Conservation (phyloP, 768 basidiomycete genomes). For the Collybiopsis confluens region DNA sequence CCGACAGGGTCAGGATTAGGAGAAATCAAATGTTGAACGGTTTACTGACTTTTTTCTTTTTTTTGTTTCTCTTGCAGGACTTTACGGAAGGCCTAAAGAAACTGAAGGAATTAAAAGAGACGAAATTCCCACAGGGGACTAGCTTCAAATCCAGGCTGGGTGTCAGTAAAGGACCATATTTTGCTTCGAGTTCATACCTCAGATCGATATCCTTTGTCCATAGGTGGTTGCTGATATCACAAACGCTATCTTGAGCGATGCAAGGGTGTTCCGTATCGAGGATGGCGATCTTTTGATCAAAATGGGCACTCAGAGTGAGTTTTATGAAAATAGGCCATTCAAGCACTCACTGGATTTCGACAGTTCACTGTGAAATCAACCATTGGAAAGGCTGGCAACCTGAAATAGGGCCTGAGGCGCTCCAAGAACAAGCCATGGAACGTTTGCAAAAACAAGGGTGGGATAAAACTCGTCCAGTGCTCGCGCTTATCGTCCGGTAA, state of each 20-base stretch:
- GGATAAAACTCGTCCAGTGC: slow-evolving; percentile 12
- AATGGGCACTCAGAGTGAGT: slow-evolving; percentile 14
- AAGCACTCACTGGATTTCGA: background rate
- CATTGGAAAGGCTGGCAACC: slow-evolving; percentile 5
- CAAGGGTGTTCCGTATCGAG: slow-evolving; percentile 14
- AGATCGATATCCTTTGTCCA: no score
- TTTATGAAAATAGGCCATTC: background rate
- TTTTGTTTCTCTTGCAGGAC: no score
- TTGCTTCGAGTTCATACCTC: no score
- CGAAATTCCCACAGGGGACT: background rate
- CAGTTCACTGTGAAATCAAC: slow-evolving; percentile 2
- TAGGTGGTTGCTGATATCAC: slow-evolving; percentile 12
- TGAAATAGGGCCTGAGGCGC: slow-evolving; percentile 8
- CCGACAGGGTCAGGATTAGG: slow-evolving; percentile 10
- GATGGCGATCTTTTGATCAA: slow-evolving; percentile 6
- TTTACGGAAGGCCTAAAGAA: background rate
- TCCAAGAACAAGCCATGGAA: slow-evolving; percentile 13
- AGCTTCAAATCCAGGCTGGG: background rate
- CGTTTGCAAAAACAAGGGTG: slow-evolving; percentile 14
- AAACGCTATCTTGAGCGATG: slow-evolving; percentile 16
- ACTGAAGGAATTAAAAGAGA: slow-evolving; percentile 9
- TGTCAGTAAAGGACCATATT: background rate
- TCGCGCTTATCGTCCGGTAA: slow-evolving; percentile 15
- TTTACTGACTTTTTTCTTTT: no score
- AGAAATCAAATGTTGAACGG: no score